These are phyloP conservation scores for Lentinus tigrinus DNA, from an alignment of 768 basidiomycete species.

Conservation along the genomic window DNA sequence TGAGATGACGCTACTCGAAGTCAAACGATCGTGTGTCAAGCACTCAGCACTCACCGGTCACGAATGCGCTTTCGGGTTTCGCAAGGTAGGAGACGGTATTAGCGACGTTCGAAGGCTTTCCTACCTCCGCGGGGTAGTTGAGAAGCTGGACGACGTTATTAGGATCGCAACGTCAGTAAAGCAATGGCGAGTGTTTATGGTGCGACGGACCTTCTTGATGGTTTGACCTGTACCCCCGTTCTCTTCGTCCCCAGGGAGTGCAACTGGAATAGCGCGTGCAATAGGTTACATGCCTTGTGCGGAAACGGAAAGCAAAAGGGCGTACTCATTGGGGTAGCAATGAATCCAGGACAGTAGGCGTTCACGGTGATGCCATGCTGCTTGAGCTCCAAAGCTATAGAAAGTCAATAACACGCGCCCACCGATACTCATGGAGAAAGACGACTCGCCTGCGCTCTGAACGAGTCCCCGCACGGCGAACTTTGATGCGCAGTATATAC, in stretches of 20 bases:
- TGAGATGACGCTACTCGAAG: too few species aligned
- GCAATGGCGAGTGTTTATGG: too few species aligned
- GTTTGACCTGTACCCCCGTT: conserved; percentile 10
- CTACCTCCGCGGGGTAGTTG: neutral
- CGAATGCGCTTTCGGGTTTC: conserved; percentile 21
- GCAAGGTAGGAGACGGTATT: conserved; percentile 23
- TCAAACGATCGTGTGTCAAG: too few species aligned
- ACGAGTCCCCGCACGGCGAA: conserved; percentile 28
- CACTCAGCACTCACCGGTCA: conserved; percentile 17
- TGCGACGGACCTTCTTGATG: neutral
- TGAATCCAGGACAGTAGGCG: conserved; percentile 26
- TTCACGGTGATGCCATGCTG: conserved; percentile 27
- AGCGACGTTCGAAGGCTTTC: conserved; percentile 17
- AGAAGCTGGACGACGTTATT: too few species aligned
- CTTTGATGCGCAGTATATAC: conserved; percentile 24
- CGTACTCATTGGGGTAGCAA: conserved; percentile 21
- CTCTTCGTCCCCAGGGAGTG: conserved; percentile 4
- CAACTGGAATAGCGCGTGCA: neutral
- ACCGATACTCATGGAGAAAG: neutral
- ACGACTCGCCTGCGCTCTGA: conserved; percentile 17
- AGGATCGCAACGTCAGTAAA: too few species aligned
- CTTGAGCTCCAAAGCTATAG: conserved; percentile 23
- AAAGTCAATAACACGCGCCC: neutral
- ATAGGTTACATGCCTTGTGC: too few species aligned
- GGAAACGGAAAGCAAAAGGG: neutral